A percentile compares a stretch with the other conserved stretches of the same genome.
phyloP scores from a whole-genome alignment of 441 rosid genomes.

The Syzygium syzygioides region DNA sequence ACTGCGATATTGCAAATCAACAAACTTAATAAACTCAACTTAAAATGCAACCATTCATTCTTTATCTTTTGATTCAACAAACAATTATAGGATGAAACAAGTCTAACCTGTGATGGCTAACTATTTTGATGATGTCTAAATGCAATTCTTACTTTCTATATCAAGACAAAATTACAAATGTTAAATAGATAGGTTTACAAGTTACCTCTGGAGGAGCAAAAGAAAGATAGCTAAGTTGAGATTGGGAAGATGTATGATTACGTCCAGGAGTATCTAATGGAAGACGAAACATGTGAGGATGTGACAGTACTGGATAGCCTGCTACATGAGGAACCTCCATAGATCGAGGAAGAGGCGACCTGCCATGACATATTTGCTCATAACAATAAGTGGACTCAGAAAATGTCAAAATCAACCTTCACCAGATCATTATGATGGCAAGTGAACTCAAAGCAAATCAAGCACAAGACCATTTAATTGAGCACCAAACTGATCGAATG shows the following conservation, averaged over 20 bases:
- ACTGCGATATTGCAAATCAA: background rate
- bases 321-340: conserved; percentile 48
- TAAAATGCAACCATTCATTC: background rate
- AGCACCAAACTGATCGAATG: background rate
- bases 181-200: background rate
- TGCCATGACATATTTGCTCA: conserved; percentile 10
- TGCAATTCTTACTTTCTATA: background rate
- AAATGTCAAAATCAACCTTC: background rate
- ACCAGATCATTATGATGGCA: background rate
- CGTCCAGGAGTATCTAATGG: conserved; percentile 38
- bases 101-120: background rate
- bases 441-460: background rate
- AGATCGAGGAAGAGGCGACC: conserved; percentile 59
- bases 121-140: background rate
- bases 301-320: conserved; percentile 58
- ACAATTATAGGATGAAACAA: background rate
- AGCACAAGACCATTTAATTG: background rate
- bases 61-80: background rate
- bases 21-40: background rate
- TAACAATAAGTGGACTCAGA: fast-evolving
- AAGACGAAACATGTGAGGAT: conserved; percentile 43
- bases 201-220: conserved; percentile 93
- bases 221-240: conserved; percentile 54
- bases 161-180: background rate
- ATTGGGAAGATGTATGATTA: conserved; percentile 20